Conservation (phyloP, 306 rosid species). For the Myrica gale region DNA sequence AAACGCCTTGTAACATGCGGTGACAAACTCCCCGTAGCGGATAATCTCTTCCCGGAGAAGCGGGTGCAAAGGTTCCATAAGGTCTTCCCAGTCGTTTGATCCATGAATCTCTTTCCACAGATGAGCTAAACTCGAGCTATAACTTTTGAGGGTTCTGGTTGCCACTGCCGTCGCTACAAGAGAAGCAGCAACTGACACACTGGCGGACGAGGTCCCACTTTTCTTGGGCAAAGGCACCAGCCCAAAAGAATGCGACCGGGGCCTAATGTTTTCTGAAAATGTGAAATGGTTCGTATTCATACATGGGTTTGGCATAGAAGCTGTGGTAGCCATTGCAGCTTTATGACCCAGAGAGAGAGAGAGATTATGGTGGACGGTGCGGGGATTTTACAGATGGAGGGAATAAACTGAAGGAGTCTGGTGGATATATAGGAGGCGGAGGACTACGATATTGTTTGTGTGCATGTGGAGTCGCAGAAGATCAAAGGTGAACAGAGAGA, state of each 20-base stretch:
- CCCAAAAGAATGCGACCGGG: constrained; percentile 49
- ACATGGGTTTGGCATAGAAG: constrained; percentile 19
- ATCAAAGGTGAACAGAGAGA: not conserved
- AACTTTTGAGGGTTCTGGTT: not conserved
- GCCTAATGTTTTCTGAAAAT: constrained; percentile 35
- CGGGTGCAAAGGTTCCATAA: constrained; percentile 76
- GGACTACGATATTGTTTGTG: not conserved
- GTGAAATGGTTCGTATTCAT: constrained; percentile 36
- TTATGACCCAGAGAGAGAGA: constrained; percentile 5
- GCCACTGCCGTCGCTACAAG: constrained; percentile 9
- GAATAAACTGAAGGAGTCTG: not conserved
- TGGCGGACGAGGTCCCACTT: constrained; percentile 3
- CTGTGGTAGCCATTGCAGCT: constrained; percentile 38
- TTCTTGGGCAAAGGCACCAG: constrained; percentile 45
- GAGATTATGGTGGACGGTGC: constrained; percentile 4
- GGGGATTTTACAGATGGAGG: not conserved
- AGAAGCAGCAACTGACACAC: constrained; percentile 27
- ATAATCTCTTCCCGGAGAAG: constrained; percentile 68
- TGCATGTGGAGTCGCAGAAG: constrained; percentile 8
- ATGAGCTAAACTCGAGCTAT: constrained; percentile 19
- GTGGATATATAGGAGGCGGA: constrained; percentile 31
- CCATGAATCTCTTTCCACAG: constrained; percentile 80
- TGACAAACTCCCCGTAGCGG: constrained; percentile 74
- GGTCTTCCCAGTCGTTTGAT: constrained; percentile 72
- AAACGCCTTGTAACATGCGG: constrained; percentile 78